phyloP scores from a whole-genome alignment of 441 rosid species.

The Melastoma candidum region DNA sequence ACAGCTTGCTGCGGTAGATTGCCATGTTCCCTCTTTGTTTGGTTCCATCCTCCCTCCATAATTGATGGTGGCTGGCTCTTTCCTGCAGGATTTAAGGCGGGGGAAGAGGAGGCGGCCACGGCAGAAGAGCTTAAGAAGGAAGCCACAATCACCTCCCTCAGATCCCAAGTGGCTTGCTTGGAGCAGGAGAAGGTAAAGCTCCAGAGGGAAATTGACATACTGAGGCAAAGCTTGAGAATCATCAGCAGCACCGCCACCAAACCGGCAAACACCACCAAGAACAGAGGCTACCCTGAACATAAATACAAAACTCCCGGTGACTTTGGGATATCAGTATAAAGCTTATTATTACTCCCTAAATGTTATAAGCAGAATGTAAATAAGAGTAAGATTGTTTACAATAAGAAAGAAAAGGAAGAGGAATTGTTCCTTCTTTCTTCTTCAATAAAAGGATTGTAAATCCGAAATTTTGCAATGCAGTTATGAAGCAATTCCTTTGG shows the following conservation, averaged over 20 bases:
- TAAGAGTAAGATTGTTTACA: too few relatives aligned
- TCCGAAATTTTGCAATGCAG: too few relatives aligned
- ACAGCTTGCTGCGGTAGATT: slow-evolving; percentile 32
- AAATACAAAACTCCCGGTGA: too few relatives aligned
- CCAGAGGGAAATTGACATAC: slow-evolving; percentile 54
- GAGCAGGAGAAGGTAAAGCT: slow-evolving; percentile 37
- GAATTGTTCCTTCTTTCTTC: too few relatives aligned
- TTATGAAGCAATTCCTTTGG: too few relatives aligned
- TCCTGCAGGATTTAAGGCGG: slow-evolving; percentile 29
- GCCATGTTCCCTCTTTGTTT: not conserved
- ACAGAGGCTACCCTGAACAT: too few relatives aligned
- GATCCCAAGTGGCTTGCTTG: slow-evolving; percentile 24
- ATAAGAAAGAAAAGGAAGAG: too few relatives aligned
- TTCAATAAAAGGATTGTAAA: too few relatives aligned
- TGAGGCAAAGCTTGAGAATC: slow-evolving; percentile 65
- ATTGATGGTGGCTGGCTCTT: too few relatives aligned
- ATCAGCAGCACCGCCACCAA: slow-evolving; percentile 15
- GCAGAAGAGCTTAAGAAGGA: slow-evolving; percentile 51
- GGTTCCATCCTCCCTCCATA: not conserved
- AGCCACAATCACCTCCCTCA: slow-evolving; percentile 37
- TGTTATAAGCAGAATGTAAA: too few relatives aligned
- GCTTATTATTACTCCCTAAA: too few relatives aligned
- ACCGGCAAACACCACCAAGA: not conserved
- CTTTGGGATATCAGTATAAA: too few relatives aligned
- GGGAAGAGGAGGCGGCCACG: slow-evolving; percentile 28